Percentiles rank a stretch among this genome's conserved stretches.
These are phyloP conservation scores for Ascochyta viciae-villosae DNA, from an alignment of 2,329 filamentous ascomycete species.

Conservation along the genomic window DNA sequence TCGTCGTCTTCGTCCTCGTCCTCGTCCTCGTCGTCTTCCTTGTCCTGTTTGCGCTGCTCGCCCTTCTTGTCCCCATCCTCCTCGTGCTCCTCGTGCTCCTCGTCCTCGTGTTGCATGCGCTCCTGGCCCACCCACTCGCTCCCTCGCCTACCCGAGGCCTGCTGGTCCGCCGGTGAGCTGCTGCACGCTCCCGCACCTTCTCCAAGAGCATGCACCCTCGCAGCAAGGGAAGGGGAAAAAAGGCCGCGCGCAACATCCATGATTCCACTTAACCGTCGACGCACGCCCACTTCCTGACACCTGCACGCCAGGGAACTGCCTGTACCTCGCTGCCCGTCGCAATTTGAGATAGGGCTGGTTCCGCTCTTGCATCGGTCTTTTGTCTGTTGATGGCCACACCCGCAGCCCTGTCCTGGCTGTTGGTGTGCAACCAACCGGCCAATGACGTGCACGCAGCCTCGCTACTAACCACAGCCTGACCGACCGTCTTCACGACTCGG, in stretches of 20 bases:
- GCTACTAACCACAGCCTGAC: constrained; percentile 22
- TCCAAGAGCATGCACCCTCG: constrained; percentile 7
- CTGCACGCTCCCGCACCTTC: constrained; percentile 9
- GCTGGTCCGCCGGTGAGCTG: constrained; percentile 18
- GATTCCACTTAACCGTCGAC: constrained; percentile 4
- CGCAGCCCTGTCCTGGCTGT: constrained; percentile 28
- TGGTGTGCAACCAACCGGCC: constrained; percentile 33
- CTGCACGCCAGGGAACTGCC: constrained; percentile 27
- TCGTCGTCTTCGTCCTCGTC: constrained; percentile 3
- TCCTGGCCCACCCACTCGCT: background rate
- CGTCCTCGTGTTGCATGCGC: too few species aligned
- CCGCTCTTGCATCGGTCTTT: constrained; percentile 39
- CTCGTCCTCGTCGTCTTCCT: background rate
- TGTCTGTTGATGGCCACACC: constrained; percentile 24
- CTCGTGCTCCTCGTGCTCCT: too few species aligned
- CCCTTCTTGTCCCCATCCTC: background rate
- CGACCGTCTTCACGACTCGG: constrained; percentile 36
- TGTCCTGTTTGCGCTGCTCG: background rate
- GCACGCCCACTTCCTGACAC: constrained; percentile 33
- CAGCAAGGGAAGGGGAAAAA: background rate
- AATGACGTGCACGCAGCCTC: constrained; percentile 34
- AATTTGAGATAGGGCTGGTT: constrained; percentile 43
- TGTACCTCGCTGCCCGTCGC: constrained; percentile 24
- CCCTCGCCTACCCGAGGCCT: background rate
- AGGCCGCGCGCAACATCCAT: background rate